Base-by-base conservation (phyloP, 257 asterid genomes). In the Cruciata laevipes region DNA sequence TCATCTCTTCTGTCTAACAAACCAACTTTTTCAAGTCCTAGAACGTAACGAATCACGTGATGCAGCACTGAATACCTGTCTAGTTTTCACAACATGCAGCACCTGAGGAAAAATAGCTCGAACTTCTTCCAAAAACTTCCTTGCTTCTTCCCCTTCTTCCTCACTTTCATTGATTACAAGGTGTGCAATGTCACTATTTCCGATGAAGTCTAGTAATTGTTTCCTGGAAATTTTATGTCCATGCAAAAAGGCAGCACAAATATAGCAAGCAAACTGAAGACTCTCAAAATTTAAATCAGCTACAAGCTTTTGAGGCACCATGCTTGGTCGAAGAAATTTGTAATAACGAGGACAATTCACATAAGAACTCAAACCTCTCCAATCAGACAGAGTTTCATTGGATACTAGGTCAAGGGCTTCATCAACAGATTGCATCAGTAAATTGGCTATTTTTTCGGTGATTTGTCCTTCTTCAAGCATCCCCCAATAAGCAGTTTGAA, bases 401-500 rank as follows among this genome's bases (percentile, higher is more conserved):
- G 95, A 74, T 67, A 88, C 84, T 74, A 78, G 72, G 76, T 93
- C 97, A 63, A 88, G 76, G 17, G 97, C 99, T 82, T 93, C 99
- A 68, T 93, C 97, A 75, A 93, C 95, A 63, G 99, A 93, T 72
- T 77, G 90, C 95, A 93, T 86, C 74, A 93, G 87, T 74, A 86
- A 78, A 80, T 82, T 88, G 52, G 95, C 89, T 20, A 79, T 93
- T 16, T 16, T 40, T 40, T 10, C 17, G 58, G 78, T 85, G 81
- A 93, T 86, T 85, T 95, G 85, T 83, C 99, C 99, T 83, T 93
- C 96, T 72, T 90, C 89, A 79, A 93, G 97, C 99, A 93, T 88
- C 71, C 75, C 88, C 99, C 99, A 93, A 81, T 93, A 93, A 74
- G 97, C 91, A 42, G 96, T 89, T 85, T 90, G 99, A 76, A 90